Evolutionary conservation across 805 yeast species (phyloP).

Genomic region (Candida mattraensis): DNA sequence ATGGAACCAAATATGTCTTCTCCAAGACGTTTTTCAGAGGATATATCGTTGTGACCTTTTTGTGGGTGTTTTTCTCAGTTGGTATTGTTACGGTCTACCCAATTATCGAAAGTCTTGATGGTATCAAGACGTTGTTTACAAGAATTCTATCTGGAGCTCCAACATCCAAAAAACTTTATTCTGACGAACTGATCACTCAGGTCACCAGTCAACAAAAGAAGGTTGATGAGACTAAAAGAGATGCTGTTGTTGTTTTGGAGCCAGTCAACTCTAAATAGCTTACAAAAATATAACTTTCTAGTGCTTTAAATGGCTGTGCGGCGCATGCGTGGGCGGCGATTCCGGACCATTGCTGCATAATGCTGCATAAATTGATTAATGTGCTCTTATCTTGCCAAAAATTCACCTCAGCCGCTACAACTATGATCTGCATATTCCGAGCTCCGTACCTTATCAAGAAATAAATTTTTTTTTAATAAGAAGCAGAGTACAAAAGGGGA

Average conservation of each 20-base stretch:
- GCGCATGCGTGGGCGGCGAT: conserved; percentile 2
- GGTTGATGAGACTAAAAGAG: background rate
- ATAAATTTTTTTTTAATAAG: too few relatives aligned
- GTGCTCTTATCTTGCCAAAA: too few relatives aligned
- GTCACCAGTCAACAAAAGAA: conserved; percentile 4
- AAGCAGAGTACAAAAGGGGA: too few relatives aligned
- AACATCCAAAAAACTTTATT: conserved; percentile 3
- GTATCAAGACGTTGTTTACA: conserved; percentile 10
- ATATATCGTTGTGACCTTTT: conserved; percentile 37
- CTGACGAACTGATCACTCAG: conserved; percentile 7
- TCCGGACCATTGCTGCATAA: too few relatives aligned
- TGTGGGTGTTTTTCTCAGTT: conserved; percentile 40
- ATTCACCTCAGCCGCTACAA: too few relatives aligned
- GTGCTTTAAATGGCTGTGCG: too few relatives aligned
- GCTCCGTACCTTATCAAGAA: too few relatives aligned
- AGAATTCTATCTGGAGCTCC: conserved; percentile 2
- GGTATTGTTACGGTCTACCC: conserved; percentile 47
- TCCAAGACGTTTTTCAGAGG: conserved; percentile 38
- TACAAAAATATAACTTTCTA: background rate
- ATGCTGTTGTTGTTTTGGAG: conserved; percentile 2
- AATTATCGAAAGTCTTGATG: conserved; percentile 41
- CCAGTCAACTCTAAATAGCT: background rate
- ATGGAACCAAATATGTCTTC: conserved; percentile 41
- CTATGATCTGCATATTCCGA: too few relatives aligned
- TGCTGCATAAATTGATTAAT: too few relatives aligned